These are phyloP conservation scores for Phlebiopsis flavidoalba DNA, from an alignment of 768 basidiomycete genomes.

Conservation along the genomic window DNA sequence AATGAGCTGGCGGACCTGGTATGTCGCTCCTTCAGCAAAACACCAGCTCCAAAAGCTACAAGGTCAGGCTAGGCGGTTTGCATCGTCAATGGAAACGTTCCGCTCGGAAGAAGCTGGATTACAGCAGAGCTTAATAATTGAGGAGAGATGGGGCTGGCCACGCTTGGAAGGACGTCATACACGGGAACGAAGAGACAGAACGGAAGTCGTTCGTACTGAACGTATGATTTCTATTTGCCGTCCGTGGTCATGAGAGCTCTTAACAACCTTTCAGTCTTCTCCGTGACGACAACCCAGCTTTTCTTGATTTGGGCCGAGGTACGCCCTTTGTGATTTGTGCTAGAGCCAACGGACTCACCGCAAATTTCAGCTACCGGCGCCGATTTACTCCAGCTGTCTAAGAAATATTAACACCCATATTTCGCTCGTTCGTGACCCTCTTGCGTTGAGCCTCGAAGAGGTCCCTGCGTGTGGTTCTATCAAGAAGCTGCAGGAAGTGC, in stretches of 20 bases:
- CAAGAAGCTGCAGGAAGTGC: constrained; percentile 39
- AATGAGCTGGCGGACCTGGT: constrained; percentile 46
- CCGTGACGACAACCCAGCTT: constrained; percentile 52
- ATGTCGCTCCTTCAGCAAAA: constrained; percentile 55
- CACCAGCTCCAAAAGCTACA: constrained; percentile 57
- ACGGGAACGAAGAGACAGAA: constrained; percentile 45
- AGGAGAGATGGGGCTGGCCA: constrained; percentile 67
- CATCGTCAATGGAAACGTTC: constrained; percentile 9
- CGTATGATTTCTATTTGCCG: constrained; percentile 31
- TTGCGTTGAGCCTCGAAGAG: constrained; percentile 57
- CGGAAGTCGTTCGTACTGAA: constrained; percentile 38
- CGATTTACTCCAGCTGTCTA: constrained; percentile 55
- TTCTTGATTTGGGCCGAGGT: constrained; percentile 73
- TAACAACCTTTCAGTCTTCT: constrained; percentile 38
- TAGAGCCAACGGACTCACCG: not conserved
- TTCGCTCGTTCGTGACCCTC: constrained; percentile 49
- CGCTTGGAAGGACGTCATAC: constrained; percentile 48
- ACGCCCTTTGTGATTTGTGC: constrained; percentile 20
- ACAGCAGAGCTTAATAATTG: constrained; percentile 43
- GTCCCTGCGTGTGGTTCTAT: constrained; percentile 46
- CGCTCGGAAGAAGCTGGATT: constrained; percentile 21
- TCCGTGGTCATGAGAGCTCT: no score
- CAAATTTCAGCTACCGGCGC: constrained; percentile 51
- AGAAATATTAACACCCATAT: constrained; percentile 57
- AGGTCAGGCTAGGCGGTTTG: constrained; percentile 43